phyloP scores from a whole-genome alignment of 2,329 filamentous ascomycete genomes.

The Cladosporium sp. region DNA sequence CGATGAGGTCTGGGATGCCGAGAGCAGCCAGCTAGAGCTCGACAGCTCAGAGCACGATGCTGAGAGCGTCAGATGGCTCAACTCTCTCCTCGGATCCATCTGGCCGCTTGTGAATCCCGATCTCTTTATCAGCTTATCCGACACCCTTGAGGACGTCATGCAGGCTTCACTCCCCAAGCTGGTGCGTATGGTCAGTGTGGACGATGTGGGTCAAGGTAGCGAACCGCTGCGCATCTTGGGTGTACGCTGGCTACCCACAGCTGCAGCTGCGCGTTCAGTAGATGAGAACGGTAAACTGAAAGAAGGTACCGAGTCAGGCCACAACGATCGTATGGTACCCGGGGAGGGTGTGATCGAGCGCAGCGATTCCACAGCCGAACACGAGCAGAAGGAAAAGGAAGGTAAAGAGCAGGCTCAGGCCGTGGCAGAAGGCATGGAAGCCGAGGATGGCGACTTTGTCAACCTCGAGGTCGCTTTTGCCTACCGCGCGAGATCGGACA shows the following conservation, averaged over 20 bases:
- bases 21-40: slow-evolving; percentile 50
- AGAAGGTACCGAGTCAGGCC: slow-evolving; percentile 42
- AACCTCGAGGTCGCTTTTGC: slow-evolving; percentile 73
- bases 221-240: slow-evolving; percentile 68
- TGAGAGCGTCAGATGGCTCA: slow-evolving; percentile 68
- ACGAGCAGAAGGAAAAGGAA: slow-evolving; percentile 24
- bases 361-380: slow-evolving; percentile 31
- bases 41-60: slow-evolving; percentile 47
- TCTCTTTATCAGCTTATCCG: slow-evolving; percentile 63
- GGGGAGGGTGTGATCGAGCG: slow-evolving; percentile 38
- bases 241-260: slow-evolving; percentile 67
- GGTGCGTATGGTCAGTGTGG: slow-evolving; percentile 70
- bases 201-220: slow-evolving; percentile 71
- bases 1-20: slow-evolving; percentile 66
- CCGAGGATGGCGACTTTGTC: slow-evolving; percentile 73
- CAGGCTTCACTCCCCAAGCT: slow-evolving; percentile 67
- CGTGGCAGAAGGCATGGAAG: slow-evolving; percentile 56
- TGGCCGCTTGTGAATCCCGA: slow-evolving; percentile 76
- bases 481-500: slow-evolving; percentile 61
- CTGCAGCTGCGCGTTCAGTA: slow-evolving; percentile 61
- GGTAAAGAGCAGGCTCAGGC: slow-evolving; percentile 29
- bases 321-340: slow-evolving; percentile 49
- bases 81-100: slow-evolving; percentile 61
- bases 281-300: slow-evolving; percentile 55
- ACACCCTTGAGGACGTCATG: slow-evolving; percentile 76